Evolutionary conservation across 768 basidiomycete genomes (phyloP).

Genomic region (Tremella yokohamensis): DNA sequence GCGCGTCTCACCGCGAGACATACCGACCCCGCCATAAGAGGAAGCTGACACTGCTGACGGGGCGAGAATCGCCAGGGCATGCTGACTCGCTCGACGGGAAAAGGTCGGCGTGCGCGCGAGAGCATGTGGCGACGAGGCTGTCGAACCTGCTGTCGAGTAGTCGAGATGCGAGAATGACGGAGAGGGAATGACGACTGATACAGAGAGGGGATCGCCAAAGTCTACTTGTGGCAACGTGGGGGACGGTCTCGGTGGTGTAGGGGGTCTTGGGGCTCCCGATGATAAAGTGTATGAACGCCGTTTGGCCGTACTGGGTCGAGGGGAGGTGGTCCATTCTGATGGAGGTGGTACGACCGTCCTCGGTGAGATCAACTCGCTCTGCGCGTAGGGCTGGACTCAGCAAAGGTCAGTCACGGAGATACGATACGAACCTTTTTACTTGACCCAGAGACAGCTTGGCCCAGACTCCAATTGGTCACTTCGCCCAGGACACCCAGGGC

Average conservation of each 20-base stretch:
- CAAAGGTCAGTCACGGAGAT: background rate
- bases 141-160: constrained; percentile 5
- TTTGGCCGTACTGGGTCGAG: background rate
- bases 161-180: constrained; percentile 4
- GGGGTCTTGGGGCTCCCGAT: background rate
- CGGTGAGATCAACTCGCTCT: no score
- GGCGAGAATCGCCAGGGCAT: background rate
- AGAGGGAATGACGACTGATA: constrained; percentile 3
- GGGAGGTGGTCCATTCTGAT: no score
- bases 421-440: background rate
- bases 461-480: background rate
- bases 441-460: no score
- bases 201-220: constrained; percentile 9
- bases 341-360: no score
- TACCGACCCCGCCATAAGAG: background rate
- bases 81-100: background rate
- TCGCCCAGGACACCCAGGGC: background rate
- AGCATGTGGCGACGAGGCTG: background rate
- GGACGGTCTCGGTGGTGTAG: background rate
- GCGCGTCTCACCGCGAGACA: background rate
- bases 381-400: background rate
- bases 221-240: background rate
- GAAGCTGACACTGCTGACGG: background rate
- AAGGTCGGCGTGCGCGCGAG: background rate
- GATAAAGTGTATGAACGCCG: background rate